phyloP scores from a whole-genome alignment of 2,329 filamentous ascomycete species.

The Penicillium sumatraense region DNA sequence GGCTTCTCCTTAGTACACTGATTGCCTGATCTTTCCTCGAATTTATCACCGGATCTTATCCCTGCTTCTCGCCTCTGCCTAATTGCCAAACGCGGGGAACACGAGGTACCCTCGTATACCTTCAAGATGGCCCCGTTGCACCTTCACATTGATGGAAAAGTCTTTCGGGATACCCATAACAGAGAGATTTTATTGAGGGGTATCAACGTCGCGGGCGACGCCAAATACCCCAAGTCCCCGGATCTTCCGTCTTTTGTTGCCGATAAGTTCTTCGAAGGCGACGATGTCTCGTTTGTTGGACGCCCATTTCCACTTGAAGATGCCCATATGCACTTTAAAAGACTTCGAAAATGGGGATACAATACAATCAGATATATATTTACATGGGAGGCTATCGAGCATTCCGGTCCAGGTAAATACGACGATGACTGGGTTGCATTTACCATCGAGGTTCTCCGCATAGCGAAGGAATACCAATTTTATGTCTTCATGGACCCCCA shows the following conservation, averaged over 20 bases:
- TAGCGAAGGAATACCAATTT: constrained; percentile 89
- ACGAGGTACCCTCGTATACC: not conserved
- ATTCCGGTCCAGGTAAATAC: constrained; percentile 85
- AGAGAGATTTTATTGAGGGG: constrained; percentile 88
- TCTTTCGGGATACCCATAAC: constrained; percentile 79
- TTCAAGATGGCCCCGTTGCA: constrained; percentile 71
- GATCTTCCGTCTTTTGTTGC: constrained; percentile 78
- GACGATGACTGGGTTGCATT: constrained; percentile 93
- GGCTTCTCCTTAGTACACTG: too few species aligned
- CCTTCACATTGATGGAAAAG: constrained; percentile 80
- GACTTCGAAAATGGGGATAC: constrained; percentile 87
- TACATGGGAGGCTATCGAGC: constrained; percentile 98
- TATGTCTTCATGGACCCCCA: constrained; percentile 99
- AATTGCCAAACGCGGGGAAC: not conserved
- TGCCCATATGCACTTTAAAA: constrained; percentile 82
- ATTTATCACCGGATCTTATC: not conserved
- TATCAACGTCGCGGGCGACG: constrained; percentile 90
- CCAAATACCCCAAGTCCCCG: constrained; percentile 84
- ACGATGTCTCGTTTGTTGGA: constrained; percentile 85
- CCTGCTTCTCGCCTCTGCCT: too few species aligned
- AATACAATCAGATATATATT: constrained; percentile 97
- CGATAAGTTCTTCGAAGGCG: constrained; percentile 87
- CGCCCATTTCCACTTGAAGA: constrained; percentile 84
- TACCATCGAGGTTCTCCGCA: constrained; percentile 80
- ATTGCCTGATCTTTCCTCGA: not conserved